Conservation (phyloP, 2,329 filamentous ascomycete genomes). For the Trichoderma cornu-damae region DNA sequence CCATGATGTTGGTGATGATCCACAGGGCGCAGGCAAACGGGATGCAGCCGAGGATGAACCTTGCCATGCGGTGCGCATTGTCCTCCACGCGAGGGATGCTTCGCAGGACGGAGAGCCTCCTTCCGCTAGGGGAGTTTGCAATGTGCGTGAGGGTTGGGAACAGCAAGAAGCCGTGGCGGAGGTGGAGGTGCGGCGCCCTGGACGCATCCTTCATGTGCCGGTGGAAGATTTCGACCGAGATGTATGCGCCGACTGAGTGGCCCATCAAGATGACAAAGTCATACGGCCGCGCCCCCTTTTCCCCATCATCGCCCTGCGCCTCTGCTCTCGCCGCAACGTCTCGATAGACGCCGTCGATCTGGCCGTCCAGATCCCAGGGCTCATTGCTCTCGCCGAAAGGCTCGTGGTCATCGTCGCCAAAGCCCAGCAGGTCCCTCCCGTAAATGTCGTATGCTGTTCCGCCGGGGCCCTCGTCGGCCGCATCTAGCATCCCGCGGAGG, state of each 20-base stretch:
- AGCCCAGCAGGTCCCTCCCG: slow-evolving; percentile 55
- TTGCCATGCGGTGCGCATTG: slow-evolving; percentile 38
- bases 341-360: slow-evolving; percentile 44
- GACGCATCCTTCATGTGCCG: slow-evolving; percentile 42
- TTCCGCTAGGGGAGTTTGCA: slow-evolving; percentile 55
- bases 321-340: slow-evolving; percentile 31
- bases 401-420: slow-evolving; percentile 48
- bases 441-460: slow-evolving; percentile 48
- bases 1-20: slow-evolving; percentile 40
- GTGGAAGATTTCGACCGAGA: slow-evolving; percentile 62
- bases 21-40: slow-evolving; percentile 39
- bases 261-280: slow-evolving; percentile 62
- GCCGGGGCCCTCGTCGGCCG: slow-evolving; percentile 28
- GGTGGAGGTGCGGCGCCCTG: slow-evolving; percentile 35
- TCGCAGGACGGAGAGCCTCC: slow-evolving; percentile 38
- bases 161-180: slow-evolving; percentile 56
- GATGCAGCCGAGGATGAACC: slow-evolving; percentile 40
- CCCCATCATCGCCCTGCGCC: slow-evolving; percentile 20
- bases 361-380: slow-evolving; percentile 50
- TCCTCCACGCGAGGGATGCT: slow-evolving; percentile 39
- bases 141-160: slow-evolving; percentile 74
- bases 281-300: slow-evolving; percentile 38
- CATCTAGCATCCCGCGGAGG: slow-evolving; percentile 49
- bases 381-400: slow-evolving; percentile 39
- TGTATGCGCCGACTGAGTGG: slow-evolving; percentile 70